Conservation (phyloP, 2,329 filamentous ascomycete genomes). For the Davidsoniella australis region DNA sequence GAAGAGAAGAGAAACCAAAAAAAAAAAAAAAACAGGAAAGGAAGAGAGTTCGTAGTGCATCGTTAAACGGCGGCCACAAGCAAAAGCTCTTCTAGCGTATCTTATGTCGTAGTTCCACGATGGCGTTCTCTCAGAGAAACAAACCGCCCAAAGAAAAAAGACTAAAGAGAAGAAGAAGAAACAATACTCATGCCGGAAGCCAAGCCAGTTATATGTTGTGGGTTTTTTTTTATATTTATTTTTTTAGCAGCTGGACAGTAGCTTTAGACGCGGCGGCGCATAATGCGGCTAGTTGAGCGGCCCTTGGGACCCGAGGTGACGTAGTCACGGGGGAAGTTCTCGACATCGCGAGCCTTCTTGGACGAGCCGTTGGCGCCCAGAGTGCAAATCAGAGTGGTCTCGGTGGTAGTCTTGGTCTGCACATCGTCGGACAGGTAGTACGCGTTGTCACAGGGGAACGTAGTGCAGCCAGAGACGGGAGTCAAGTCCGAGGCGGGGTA, state of each 20-base stretch:
- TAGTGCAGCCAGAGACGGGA: slow-evolving; percentile 32
- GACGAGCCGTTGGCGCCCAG: slow-evolving; percentile 21
- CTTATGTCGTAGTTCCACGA: not conserved
- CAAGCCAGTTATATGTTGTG: too few relatives aligned
- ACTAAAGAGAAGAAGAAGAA: not conserved
- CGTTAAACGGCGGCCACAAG: slow-evolving; percentile 4
- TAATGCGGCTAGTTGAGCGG: too few relatives aligned
- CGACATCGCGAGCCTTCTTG: slow-evolving; percentile 10
- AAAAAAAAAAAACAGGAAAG: not conserved
- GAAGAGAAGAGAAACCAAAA: too few relatives aligned
- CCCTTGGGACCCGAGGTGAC: not conserved
- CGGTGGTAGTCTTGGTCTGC: slow-evolving; percentile 34
- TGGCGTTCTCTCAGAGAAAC: too few relatives aligned
- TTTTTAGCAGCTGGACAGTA: too few relatives aligned
- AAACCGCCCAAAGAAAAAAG: too few relatives aligned
- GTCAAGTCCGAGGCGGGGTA: slow-evolving; percentile 25
- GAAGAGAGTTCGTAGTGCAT: slow-evolving; percentile 8
- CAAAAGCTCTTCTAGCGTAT: not conserved
- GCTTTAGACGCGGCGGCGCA: too few relatives aligned
- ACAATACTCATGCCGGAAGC: not conserved
- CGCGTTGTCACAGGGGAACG: slow-evolving; percentile 34
- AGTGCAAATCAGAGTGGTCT: slow-evolving; percentile 33
- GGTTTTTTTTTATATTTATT: too few relatives aligned
- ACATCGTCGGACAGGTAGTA: slow-evolving; percentile 38
- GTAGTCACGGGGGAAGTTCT: slow-evolving; percentile 9